Base-by-base conservation (phyloP, 208 protist genomes). In the Acanthamoeba triangularis region DNA sequence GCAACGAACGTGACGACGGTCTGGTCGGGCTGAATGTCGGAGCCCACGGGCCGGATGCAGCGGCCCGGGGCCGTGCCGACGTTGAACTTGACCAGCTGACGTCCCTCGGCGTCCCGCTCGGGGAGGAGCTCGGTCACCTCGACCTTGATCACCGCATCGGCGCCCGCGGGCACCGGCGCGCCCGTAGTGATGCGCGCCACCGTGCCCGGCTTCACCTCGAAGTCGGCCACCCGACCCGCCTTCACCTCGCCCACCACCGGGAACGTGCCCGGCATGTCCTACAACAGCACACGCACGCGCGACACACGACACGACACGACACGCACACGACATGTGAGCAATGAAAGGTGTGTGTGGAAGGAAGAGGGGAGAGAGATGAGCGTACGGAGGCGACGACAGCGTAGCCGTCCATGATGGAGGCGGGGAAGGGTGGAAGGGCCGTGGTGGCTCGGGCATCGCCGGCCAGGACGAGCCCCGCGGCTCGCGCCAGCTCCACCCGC, bases 321-420 rank as follows among this genome's bases (percentile, higher is more conserved):
- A 49, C 13, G 28, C n/a, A 11, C 63, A 72, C 23, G 61, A 67
- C 37, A 67, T 16, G 23, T 18, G 23, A n/a, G 61, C 61, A 20
- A n/a, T n/a, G n/a, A n/a, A 7, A 54, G 49, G 49, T 8, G 49
- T 20, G 14, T 11, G 49, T 1, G 14, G 49, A 54, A 8, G 13
- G 0, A 18, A 54, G 49, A 54, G 49, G 49, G 10, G 49, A 54
- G 76, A 54, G 28, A 47, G 37, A 52, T 44, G 52, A 28, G 28
- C 1, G 59, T 30, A 94, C 90, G 8, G 30, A 37, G 37, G 72
- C 63, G 20, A 54, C 63, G 3, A 97, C 88, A n/a, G 97, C 97
- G 87, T 97, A 97, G n/a, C 97, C 97, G 76, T 97, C 97, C 87
- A 96, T 97, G 59, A 97, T 97, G 6, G 96, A 97, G 56, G 97